A percentile compares a stretch with the other conserved stretches of the same genome.
phyloP scores from a whole-genome alignment of 345 rosid genomes.

The Acer yangbiense region DNA sequence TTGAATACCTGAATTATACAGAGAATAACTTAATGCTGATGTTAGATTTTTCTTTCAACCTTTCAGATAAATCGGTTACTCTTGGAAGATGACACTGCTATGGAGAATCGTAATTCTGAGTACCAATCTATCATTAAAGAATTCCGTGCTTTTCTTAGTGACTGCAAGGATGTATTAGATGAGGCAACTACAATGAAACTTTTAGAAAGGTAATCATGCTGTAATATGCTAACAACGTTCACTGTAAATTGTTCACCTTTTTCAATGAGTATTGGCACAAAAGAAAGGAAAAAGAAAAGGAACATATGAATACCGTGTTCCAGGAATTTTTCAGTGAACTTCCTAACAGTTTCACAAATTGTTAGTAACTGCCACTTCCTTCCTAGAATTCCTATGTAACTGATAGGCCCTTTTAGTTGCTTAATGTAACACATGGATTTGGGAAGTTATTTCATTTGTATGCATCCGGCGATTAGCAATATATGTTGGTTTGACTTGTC shows the following conservation, averaged over 20 bases:
- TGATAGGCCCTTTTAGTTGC: not conserved
- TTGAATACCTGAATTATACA: not conserved
- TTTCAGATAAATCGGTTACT: constrained; percentile 86
- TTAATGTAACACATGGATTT: not conserved
- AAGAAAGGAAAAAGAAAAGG: not conserved
- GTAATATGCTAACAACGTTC: not conserved
- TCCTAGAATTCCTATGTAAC: constrained; percentile 8
- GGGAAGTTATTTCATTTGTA: not conserved
- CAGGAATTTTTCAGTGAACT: not conserved
- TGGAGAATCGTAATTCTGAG: constrained; percentile 78
- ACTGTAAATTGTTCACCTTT: constrained; percentile 11
- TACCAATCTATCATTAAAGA: constrained; percentile 82
- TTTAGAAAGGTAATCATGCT: constrained; percentile 71
- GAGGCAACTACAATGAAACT: constrained; percentile 98
- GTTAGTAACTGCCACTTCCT: not conserved
- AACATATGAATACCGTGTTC: not conserved
- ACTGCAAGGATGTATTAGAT: constrained; percentile 93
- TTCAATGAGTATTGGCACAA: not conserved
- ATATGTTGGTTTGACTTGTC: not conserved
- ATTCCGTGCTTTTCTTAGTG: constrained; percentile 93
- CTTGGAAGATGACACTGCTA: constrained; percentile 90
- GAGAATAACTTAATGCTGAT: not conserved
- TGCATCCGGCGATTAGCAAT: not conserved
- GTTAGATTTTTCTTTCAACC: constrained; percentile 4
- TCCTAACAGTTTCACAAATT: not conserved